A percentile compares a stretch with the other conserved stretches of the same genome.
Evolutionary conservation across 805 yeast species (phyloP).

Genomic region (Ogataea dorogensis): DNA sequence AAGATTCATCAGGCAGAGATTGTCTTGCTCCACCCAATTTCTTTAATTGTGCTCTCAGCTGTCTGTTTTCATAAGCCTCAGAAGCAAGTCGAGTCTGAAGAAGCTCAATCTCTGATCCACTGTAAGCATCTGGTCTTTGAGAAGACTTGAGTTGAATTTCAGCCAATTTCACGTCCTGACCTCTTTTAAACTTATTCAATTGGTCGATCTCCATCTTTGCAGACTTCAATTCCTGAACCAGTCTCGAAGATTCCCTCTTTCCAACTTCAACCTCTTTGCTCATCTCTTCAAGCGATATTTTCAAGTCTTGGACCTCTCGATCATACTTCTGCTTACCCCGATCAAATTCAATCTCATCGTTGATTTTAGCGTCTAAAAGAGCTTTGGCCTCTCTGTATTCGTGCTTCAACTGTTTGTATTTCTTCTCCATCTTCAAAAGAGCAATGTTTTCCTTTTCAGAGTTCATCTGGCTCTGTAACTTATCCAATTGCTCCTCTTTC

Average conservation of each 20-base stretch:
- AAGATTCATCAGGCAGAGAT: background rate
- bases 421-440: constrained; percentile 23
- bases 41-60: constrained; percentile 41
- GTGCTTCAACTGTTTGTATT: constrained; percentile 42
- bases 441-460: constrained; percentile 21
- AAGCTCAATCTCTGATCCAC: constrained; percentile 50
- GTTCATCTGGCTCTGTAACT: constrained; percentile 27
- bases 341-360: constrained; percentile 43
- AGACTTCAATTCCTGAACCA: constrained; percentile 27
- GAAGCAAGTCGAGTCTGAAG: constrained; percentile 64
- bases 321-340: constrained; percentile 46
- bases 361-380: constrained; percentile 40
- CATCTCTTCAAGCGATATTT: constrained; percentile 30
- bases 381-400: constrained; percentile 44
- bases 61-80: constrained; percentile 59
- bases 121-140: constrained; percentile 22
- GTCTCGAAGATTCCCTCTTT: constrained; percentile 22
- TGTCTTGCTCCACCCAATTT: constrained; percentile 28
- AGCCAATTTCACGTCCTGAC: constrained; percentile 32
- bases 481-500: constrained; percentile 37
- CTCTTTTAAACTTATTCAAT: constrained; percentile 30
- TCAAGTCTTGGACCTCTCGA: constrained; percentile 38
- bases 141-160: constrained; percentile 32
- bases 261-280: constrained; percentile 32
- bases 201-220: constrained; percentile 37